These are phyloP conservation scores for Stemphylium beticola DNA, from an alignment of 2,329 filamentous ascomycete species.

Conservation along the genomic window DNA sequence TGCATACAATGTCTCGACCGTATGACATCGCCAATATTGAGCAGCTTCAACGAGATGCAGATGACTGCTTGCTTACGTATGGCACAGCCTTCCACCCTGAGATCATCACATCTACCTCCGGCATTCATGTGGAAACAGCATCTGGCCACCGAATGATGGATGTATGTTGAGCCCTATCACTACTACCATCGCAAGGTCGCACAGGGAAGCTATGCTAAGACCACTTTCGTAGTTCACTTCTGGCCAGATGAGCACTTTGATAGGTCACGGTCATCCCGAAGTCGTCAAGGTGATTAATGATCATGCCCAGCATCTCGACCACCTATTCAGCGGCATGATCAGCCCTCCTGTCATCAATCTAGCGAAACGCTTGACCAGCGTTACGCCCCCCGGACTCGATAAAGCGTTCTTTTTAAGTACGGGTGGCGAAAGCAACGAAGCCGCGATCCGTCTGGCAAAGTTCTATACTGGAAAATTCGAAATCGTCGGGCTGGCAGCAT, in stretches of 20 bases:
- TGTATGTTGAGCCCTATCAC: neutral
- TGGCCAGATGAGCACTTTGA: slow-evolving; percentile 19
- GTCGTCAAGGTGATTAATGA: slow-evolving; percentile 39
- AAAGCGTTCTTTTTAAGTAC: slow-evolving; percentile 46
- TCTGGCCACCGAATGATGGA: slow-evolving; percentile 43
- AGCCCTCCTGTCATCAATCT: slow-evolving; percentile 43
- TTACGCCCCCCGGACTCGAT: slow-evolving; percentile 37
- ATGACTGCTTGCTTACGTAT: slow-evolving; percentile 29
- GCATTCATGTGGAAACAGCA: slow-evolving; percentile 39
- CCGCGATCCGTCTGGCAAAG: slow-evolving; percentile 70
- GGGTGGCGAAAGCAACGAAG: slow-evolving; percentile 56
- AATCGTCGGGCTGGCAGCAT: slow-evolving; percentile 64
- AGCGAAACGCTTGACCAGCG: slow-evolving; percentile 35
- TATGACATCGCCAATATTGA: slow-evolving; percentile 22
- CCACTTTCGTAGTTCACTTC: slow-evolving; percentile 6
- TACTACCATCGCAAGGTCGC: too few species aligned
- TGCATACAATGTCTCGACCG: slow-evolving; percentile 18
- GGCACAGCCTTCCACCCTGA: slow-evolving; percentile 37
- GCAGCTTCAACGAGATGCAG: slow-evolving; percentile 30
- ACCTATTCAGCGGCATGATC: slow-evolving; percentile 47
- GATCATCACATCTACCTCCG: slow-evolving; percentile 37
- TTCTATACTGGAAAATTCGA: slow-evolving; percentile 69
- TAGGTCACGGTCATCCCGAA: slow-evolving; percentile 44
- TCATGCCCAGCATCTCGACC: slow-evolving; percentile 39
- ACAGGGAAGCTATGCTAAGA: neutral